Percentiles rank a stretch among this genome's conserved stretches.
Evolutionary conservation across 2,329 filamentous ascomycete genomes (phyloP).

Genomic region (Alternaria alternata): DNA sequence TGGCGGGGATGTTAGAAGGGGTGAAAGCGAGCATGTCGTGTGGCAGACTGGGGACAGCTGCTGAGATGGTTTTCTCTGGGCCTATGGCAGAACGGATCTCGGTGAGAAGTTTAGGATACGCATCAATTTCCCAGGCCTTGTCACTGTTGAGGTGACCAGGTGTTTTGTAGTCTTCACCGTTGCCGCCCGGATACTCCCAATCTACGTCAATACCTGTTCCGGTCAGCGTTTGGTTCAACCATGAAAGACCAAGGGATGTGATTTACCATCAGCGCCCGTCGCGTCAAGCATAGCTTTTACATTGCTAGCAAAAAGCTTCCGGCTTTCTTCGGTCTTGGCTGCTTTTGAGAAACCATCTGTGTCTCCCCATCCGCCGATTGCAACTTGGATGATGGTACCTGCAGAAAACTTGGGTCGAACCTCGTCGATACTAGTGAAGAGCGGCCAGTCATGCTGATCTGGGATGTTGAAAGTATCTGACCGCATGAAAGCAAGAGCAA

Average conservation of each 20-base stretch:
- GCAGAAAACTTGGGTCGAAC: constrained; percentile 55
- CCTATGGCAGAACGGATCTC: constrained; percentile 68
- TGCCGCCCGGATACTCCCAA: constrained; percentile 72
- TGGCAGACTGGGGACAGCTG: constrained; percentile 69
- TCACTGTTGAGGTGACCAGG: constrained; percentile 62
- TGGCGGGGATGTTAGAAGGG: constrained; percentile 61
- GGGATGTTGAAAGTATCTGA: constrained; percentile 39
- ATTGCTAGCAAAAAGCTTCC: constrained; percentile 66
- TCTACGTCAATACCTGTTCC: constrained; percentile 63
- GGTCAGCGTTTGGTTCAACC: not conserved
- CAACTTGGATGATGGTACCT: constrained; percentile 58
- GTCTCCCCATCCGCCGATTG: constrained; percentile 79
- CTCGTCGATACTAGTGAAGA: constrained; percentile 39
- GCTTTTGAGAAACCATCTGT: constrained; percentile 68
- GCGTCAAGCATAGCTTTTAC: constrained; percentile 67
- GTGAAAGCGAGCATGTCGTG: constrained; percentile 74
- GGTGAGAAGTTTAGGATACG: constrained; percentile 68
- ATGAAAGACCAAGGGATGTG: constrained; percentile 9
- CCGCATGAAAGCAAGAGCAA: constrained; percentile 44
- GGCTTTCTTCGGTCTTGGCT: constrained; percentile 61
- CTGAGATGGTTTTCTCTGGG: constrained; percentile 66
- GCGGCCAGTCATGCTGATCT: constrained; percentile 28
- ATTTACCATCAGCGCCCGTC: constrained; percentile 69
- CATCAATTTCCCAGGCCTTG: constrained; percentile 67
- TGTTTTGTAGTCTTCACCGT: constrained; percentile 72